Conservation (phyloP, 306 rosid species). For the Rosa lucieae region DNA sequence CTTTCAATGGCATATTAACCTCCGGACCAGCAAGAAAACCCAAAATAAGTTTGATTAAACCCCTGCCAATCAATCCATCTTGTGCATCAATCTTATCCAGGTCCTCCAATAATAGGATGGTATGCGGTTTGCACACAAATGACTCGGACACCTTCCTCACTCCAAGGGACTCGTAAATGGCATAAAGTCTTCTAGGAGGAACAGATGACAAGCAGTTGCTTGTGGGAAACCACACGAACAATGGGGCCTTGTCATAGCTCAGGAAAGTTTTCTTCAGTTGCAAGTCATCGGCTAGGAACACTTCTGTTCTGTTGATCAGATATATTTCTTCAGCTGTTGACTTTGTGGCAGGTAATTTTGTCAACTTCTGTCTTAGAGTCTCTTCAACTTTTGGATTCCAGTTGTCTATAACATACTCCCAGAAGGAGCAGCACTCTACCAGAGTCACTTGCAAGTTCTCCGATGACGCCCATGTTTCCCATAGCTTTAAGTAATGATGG, state of each 20-base stretch:
- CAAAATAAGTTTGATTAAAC: neutral
- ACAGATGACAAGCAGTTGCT: neutral
- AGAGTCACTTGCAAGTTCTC: neutral
- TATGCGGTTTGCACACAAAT: neutral
- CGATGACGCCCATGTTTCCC: slow-evolving; percentile 21
- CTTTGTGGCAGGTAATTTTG: neutral
- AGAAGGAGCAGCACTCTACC: slow-evolving; percentile 3
- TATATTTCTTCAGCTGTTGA: neutral
- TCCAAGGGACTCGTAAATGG: neutral
- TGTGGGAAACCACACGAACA: neutral
- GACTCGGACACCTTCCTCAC: neutral
- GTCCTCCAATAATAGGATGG: neutral
- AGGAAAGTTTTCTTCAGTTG: neutral
- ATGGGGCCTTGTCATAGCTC: neutral
- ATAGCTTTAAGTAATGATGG: slow-evolving; percentile 17
- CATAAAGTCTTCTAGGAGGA: neutral
- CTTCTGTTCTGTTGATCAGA: neutral
- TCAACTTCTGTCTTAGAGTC: neutral
- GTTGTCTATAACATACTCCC: neutral
- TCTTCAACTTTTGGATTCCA: neutral
- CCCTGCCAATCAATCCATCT: neutral
- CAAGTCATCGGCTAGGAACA: neutral
- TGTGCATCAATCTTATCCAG: neutral
- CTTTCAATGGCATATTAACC: neutral
- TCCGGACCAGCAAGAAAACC: neutral